phyloP scores from a whole-genome alignment of 2,329 filamentous ascomycete species.

The Epichloe gansuensis region DNA sequence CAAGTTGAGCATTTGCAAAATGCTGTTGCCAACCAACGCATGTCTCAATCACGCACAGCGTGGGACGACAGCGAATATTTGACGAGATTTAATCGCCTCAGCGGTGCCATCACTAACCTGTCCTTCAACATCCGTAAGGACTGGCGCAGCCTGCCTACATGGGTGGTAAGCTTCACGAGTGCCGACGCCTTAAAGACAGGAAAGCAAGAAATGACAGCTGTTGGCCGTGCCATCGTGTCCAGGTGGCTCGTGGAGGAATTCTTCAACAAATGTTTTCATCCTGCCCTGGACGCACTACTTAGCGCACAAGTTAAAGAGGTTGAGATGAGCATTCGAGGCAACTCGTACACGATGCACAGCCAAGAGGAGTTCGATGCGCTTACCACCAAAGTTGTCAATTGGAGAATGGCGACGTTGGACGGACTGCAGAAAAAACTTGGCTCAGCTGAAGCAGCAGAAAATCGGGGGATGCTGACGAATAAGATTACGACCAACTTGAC shows the following conservation, averaged over 20 bases:
- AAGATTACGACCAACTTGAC: conserved; percentile 56
- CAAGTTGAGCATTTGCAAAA: conserved; percentile 95
- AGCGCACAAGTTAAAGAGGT: conserved; percentile 73
- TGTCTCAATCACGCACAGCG: conserved; percentile 86
- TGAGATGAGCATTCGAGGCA: conserved; percentile 73
- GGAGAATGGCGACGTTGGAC: conserved; percentile 87
- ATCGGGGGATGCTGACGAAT: conserved; percentile 56
- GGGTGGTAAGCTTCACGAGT: conserved; percentile 71
- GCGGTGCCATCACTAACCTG: conserved; percentile 87
- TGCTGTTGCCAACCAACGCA: conserved; percentile 88
- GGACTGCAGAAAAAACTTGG: conserved; percentile 64
- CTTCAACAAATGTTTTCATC: conserved; percentile 87
- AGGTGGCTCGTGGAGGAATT: conserved; percentile 85
- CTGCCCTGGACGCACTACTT: conserved; percentile 62
- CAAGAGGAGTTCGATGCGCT: conserved; percentile 84
- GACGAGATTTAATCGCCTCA: conserved; percentile 77
- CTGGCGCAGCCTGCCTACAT: conserved; percentile 70
- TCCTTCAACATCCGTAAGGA: conserved; percentile 94
- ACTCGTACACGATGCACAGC: conserved; percentile 59
- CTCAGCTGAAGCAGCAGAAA: conserved; percentile 49
- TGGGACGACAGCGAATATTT: conserved; percentile 92
- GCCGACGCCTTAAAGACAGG: conserved; percentile 73
- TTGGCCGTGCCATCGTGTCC: conserved; percentile 78
- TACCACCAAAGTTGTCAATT: conserved; percentile 76
- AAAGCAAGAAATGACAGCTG: conserved; percentile 95